Conservation (phyloP, 78 protist species). For the Parvularia atlantis region DNA sequence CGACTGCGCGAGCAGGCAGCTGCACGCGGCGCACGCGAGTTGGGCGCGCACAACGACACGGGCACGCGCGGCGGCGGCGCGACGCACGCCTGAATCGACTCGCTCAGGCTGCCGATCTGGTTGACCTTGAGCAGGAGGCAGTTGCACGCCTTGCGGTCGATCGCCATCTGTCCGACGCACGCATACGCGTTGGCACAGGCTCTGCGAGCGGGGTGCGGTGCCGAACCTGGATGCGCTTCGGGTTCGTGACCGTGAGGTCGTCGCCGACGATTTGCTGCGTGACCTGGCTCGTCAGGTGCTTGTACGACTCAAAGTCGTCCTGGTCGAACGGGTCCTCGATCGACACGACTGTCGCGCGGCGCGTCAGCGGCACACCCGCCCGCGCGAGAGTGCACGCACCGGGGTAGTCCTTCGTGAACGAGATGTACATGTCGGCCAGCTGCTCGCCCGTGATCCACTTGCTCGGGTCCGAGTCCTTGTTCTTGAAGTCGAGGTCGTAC, state of each 20-base stretch:
- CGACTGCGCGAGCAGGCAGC: slow-evolving; percentile 20
- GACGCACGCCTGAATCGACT: slow-evolving; percentile 76
- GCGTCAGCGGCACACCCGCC: background rate
- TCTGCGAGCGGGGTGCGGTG: no score
- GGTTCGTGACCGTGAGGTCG: slow-evolving; percentile 95
- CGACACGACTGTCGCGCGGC: slow-evolving; percentile 35
- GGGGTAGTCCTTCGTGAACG: slow-evolving; percentile 21
- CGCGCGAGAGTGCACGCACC: background rate
- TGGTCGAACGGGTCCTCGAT: slow-evolving; percentile 98
- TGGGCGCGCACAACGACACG: no score
- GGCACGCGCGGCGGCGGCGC: no score
- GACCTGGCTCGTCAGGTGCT: slow-evolving; percentile 22
- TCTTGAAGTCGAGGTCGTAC: slow-evolving; percentile 97
- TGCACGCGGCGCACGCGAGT: no score
- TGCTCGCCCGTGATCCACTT: slow-evolving; percentile 28
- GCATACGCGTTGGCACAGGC: no score
- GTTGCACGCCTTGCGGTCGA: slow-evolving; percentile 85
- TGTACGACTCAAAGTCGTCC: slow-evolving; percentile 91
- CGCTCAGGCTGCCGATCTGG: slow-evolving; percentile 92
- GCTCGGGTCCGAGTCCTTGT: background rate
- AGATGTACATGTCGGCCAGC: slow-evolving; percentile 48
- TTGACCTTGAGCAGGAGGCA: slow-evolving; percentile 95
- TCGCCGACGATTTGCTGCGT: slow-evolving; percentile 94
- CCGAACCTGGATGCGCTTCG: slow-evolving; percentile 84
- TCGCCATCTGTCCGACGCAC: no score